Evolutionary conservation across 345 rosid genomes (phyloP), one percentile per base, ranked within the genome.

Genomic region (Physaria fendleri): DNA sequence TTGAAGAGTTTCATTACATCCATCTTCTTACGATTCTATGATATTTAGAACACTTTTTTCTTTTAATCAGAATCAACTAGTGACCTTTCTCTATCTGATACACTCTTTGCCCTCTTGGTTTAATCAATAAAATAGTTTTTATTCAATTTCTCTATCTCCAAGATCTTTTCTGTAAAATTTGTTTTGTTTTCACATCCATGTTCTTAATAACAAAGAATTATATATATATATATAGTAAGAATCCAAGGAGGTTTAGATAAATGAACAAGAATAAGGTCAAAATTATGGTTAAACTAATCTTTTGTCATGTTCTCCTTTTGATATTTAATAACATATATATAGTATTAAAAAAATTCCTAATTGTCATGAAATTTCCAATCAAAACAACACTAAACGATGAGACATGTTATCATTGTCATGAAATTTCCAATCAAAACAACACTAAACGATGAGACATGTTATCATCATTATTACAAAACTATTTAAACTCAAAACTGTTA

Each of bases 221-320:
- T 12, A 37, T 8, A 3, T 24, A 44, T 16, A 38, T 25, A 17
- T 38, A 4, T 35, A 13, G 24, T 29, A 65, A 65, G 20, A 48
- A 38, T 56, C 42, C 63, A 39, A 27, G 34, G 30, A 28, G 29
- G 22, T 29, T 13, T 12, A 15, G 25, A 20, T 46, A 46, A 47
- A 47, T 10, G 50, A 66, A 38, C 27, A 59, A 67, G 50, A 66
- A 38, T 20, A 59, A 67, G 30, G 66, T 50, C 54, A 50, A 59
- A 38, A 50, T 30, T 50, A 7, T 66, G 71, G 65, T 50, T 32
- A 14, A 58, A 41, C 72, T 9, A 59, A 59, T 59, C 29, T 25
- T 58, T 67, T 59, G 72, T 59, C 65, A 41, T 17, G 39, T 40
- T 59, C 66, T 50, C 32, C 59, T 23, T 57, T 58, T 12, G 21